phyloP scores from a whole-genome alignment of 1,284 basidiomycete genomes.

The Pascua sp. region DNA sequence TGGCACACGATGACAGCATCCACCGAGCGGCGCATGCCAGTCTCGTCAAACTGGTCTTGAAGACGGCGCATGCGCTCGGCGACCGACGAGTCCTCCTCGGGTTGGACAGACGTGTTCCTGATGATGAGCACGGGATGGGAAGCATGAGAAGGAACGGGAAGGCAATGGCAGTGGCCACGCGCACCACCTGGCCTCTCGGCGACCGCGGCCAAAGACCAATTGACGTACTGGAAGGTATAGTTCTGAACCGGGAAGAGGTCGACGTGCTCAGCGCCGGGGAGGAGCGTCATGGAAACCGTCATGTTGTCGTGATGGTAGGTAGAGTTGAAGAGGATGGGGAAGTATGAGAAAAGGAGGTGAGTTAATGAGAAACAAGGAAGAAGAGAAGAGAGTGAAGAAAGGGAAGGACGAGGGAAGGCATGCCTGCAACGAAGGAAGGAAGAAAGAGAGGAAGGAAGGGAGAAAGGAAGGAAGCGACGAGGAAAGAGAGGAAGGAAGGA shows the following conservation, averaged over 20 bases:
- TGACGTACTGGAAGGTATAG: constrained; percentile 17
- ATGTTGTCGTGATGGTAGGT: background rate
- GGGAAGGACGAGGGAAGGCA: background rate
- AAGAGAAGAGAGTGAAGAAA: background rate
- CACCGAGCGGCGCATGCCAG: constrained; percentile 87
- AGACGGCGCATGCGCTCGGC: constrained; percentile 80
- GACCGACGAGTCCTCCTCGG: constrained; percentile 93
- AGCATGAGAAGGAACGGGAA: background rate
- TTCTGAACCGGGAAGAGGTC: constrained; percentile 14
- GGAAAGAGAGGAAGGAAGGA: background rate
- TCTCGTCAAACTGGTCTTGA: constrained; percentile 95
- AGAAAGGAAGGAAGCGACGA: background rate
- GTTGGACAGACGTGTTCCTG: constrained; percentile 59
- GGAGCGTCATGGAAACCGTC: background rate
- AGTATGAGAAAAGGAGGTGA: background rate
- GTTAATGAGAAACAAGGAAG: background rate
- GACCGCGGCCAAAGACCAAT: background rate
- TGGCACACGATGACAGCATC: constrained; percentile 97
- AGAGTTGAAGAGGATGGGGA: background rate
- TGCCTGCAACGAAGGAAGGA: background rate
- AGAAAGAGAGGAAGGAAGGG: background rate
- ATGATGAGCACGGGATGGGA: background rate
- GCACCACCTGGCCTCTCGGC: no score
- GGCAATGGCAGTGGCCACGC: background rate
- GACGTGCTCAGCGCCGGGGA: constrained; percentile 1